Evolutionary conservation across 225 moss, liverwort and hornwort genomes (phyloP).

Genomic region (Climacium dendroides): DNA sequence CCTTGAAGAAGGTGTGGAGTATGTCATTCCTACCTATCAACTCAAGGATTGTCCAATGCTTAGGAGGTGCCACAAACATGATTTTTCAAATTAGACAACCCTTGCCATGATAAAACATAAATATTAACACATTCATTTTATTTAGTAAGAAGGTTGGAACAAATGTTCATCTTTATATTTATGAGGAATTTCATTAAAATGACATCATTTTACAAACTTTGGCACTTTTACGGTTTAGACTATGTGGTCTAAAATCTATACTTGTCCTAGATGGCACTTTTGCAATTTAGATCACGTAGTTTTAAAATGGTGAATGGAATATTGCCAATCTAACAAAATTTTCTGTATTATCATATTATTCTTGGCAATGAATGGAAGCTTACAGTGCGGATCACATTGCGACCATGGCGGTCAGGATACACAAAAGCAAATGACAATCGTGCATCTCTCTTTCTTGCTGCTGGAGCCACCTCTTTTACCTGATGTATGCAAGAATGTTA

Average conservation of each 20-base stretch:
- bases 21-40: conserved; percentile 35
- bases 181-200: too few species aligned
- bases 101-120: neutral
- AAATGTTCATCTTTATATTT: neutral
- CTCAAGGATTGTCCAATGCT: neutral
- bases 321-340: too few species aligned
- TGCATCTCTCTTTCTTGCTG: conserved; percentile 75
- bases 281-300: too few species aligned
- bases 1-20: conserved; percentile 24
- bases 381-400: conserved; percentile 89
- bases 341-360: neutral
- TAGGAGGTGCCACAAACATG: neutral
- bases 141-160: neutral
- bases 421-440: conserved; percentile 87
- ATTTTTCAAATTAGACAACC: neutral
- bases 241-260: too few species aligned
- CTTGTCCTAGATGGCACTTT: too few species aligned
- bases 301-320: too few species aligned
- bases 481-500: neutral
- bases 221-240: too few species aligned
- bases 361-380: neutral
- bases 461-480: conserved; percentile 89
- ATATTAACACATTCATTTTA: neutral
- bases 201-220: too few species aligned
- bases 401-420: conserved; percentile 84